Evolutionary conservation across 1,284 basidiomycete species (phyloP).

Genomic region (Anthracocystis panici-leucophaei): DNA sequence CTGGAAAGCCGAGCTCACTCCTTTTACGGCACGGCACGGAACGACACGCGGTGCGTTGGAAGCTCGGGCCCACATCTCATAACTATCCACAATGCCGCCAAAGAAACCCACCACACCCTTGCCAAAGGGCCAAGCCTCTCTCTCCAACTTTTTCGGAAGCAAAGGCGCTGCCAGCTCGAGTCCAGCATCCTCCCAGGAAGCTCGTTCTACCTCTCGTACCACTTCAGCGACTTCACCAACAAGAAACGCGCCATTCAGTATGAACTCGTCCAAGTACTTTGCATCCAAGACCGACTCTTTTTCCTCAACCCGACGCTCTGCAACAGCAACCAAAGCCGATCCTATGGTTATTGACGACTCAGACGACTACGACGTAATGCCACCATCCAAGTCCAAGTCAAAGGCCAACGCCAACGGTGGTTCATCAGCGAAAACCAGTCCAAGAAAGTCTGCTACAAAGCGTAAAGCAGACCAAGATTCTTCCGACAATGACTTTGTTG

Average conservation of each 20-base stretch:
- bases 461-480: conserved; percentile 29
- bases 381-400: conserved; percentile 5
- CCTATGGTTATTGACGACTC: conserved; percentile 49
- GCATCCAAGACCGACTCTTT: conserved; percentile 7
- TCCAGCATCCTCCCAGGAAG: conserved; percentile 33
- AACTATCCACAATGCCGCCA: conserved; percentile 24
- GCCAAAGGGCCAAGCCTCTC: conserved; percentile 54
- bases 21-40: neutral
- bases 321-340: conserved; percentile 36
- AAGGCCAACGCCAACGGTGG: conserved; percentile 4
- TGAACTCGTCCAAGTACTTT: conserved; percentile 41
- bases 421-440: conserved; percentile 13
- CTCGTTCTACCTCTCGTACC: conserved; percentile 11
- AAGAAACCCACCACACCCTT: conserved; percentile 36
- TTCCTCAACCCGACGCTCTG: conserved; percentile 15
- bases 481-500: conserved; percentile 20
- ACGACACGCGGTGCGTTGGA: neutral
- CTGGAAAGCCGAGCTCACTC: neutral
- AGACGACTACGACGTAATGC: conserved; percentile 26
- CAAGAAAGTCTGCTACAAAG: conserved; percentile 31
- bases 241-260: conserved; percentile 5
- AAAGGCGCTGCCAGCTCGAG: conserved; percentile 22
- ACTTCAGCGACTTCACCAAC: conserved; percentile 14
- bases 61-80: neutral
- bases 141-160: conserved; percentile 54